Percentiles rank a stretch among this genome's conserved stretches.
Conservation (phyloP, 345 rosid species). For the Erysimum cheiranthoides region DNA sequence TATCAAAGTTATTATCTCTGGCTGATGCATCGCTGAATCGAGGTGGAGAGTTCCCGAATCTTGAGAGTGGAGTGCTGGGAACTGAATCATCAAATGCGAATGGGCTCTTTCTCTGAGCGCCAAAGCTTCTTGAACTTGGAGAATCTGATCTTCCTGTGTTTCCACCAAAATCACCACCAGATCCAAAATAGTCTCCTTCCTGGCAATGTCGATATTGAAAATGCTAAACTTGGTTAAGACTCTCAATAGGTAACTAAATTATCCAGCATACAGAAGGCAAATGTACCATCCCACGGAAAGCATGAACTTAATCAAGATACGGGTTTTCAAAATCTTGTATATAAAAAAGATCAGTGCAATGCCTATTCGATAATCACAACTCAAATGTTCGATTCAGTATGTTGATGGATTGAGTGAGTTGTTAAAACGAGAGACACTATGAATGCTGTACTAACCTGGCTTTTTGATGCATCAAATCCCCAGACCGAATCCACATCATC, state of each 20-base stretch:
- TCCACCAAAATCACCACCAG: conserved; percentile 61
- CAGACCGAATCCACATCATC: conserved; percentile 94
- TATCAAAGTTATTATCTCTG: conserved; percentile 64
- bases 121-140: conserved; percentile 54
- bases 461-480: conserved; percentile 73
- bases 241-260: conserved; percentile 7
- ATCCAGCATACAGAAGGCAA: conserved; percentile 7
- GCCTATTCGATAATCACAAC: conserved; percentile 6
- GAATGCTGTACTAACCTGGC: conserved; percentile 63
- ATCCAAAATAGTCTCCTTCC: conserved; percentile 71
- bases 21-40: conserved; percentile 74
- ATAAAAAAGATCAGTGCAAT: not conserved
- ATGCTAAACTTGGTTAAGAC: conserved; percentile 29
- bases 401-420: not conserved
- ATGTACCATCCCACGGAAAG: conserved; percentile 21
- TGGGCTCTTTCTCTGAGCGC: conserved; percentile 60
- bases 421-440: conserved; percentile 2
- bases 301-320: conserved; percentile 6
- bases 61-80: conserved; percentile 82
- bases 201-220: conserved; percentile 41
- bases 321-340: conserved; percentile 13
- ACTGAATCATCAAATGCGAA: conserved; percentile 88
- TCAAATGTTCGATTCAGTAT: not conserved
- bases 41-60: conserved; percentile 81
- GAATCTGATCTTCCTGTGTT: conserved; percentile 66